Percentiles rank a stretch among this genome's conserved stretches.
phyloP scores from a whole-genome alignment of 495 filamentous ascomycete genomes.

The Penicillium mononematosum region DNA sequence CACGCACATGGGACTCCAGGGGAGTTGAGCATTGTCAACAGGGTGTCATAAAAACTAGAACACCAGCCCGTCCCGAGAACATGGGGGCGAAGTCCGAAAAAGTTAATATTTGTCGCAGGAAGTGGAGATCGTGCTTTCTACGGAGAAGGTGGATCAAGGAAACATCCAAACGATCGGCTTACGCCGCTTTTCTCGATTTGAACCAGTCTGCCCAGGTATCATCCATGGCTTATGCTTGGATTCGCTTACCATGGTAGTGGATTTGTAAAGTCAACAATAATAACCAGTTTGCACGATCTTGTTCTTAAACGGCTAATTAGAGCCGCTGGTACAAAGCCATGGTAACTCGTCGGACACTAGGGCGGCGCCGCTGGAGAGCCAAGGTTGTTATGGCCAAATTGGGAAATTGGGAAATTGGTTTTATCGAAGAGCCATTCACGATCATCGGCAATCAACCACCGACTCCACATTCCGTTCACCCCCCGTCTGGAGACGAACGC shows the following conservation, averaged over 20 bases:
- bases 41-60: neutral
- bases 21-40: neutral
- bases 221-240: neutral
- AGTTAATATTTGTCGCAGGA: neutral
- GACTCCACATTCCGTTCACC: constrained; percentile 19
- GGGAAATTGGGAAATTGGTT: neutral
- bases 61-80: neutral
- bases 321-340: neutral
- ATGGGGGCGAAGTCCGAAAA: neutral
- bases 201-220: neutral
- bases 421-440: constrained; percentile 10
- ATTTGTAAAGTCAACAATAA: neutral
- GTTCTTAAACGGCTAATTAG: neutral
- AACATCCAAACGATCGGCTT: neutral
- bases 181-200: neutral
- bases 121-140: neutral
- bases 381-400: constrained; percentile 1
- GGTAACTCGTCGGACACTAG: constrained; percentile 5
- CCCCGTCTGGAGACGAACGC: constrained; percentile 8
- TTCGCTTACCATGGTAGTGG: neutral
- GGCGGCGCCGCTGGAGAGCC: constrained; percentile 8
- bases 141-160: neutral
- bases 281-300: neutral
- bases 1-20: neutral
- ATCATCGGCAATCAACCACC: neutral